Percentiles rank a stretch among this genome's conserved stretches.
phyloP scores from a whole-genome alignment of 495 filamentous ascomycete species.

The Delitschia confertaspora region DNA sequence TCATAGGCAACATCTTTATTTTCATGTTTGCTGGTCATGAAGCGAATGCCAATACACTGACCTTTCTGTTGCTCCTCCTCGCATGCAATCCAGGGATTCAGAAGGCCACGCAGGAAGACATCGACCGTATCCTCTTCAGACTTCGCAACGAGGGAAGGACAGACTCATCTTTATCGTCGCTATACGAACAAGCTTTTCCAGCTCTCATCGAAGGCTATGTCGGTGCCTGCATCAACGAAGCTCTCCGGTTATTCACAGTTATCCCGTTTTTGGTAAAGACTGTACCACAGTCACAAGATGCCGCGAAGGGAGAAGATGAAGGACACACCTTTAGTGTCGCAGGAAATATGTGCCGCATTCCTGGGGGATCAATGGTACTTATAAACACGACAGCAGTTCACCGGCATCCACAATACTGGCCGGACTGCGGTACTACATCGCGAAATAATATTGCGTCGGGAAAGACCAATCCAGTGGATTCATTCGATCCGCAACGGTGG shows the following conservation, averaged over 20 bases:
- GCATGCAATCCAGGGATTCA: not conserved
- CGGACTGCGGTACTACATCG: slow-evolving; percentile 1
- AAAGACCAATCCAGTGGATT: not conserved
- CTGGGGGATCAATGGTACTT: slow-evolving; percentile 1
- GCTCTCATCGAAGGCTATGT: slow-evolving; percentile 5
- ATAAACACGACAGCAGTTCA: slow-evolving; percentile 3
- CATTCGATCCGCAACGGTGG: slow-evolving; percentile 8
- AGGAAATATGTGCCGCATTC: slow-evolving; percentile 2
- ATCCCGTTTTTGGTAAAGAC: too few relatives aligned
- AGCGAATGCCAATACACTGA: not conserved
- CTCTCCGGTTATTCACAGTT: slow-evolving; percentile 2
- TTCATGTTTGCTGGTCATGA: not conserved
- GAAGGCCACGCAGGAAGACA: not conserved
- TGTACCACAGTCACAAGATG: not conserved
- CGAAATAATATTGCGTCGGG: not conserved
- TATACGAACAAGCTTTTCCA: not conserved
- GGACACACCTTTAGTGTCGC: not conserved
- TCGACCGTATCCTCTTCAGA: slow-evolving; percentile 4
- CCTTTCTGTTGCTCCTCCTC: slow-evolving; percentile 3
- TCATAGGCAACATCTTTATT: slow-evolving; percentile 4
- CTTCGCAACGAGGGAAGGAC: not conserved
- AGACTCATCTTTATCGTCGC: not conserved
- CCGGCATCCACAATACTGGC: slow-evolving; percentile 7
- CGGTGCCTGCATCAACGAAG: slow-evolving; percentile 9
- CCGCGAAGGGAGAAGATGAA: not conserved